phyloP scores from a whole-genome alignment of 2,329 filamentous ascomycete genomes.

The Alternaria brassicicola region DNA sequence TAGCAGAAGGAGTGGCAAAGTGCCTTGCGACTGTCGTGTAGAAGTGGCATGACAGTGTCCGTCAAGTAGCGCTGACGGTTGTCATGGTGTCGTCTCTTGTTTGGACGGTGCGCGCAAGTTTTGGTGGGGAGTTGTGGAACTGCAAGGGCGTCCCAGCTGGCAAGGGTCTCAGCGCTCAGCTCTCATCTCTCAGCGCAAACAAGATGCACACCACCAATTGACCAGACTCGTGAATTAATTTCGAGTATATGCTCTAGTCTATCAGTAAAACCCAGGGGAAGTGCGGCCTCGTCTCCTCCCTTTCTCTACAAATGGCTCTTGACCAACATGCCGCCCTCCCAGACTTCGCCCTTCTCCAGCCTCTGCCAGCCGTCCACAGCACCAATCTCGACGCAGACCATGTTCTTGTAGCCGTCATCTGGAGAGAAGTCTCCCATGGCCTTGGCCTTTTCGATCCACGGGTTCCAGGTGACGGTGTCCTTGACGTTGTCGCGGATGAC shows the following conservation, averaged over 20 bases:
- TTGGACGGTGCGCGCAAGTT: conserved; percentile 12
- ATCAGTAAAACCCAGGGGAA: not conserved
- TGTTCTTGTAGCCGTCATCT: conserved; percentile 87
- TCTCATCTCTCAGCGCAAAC: conserved; percentile 2
- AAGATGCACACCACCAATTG: not conserved
- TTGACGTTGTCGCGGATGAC: conserved; percentile 83
- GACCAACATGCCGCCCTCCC: conserved; percentile 67
- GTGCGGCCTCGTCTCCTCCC: not conserved
- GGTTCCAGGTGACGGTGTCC: conserved; percentile 96
- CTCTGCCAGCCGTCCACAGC: conserved; percentile 81
- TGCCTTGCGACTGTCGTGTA: conserved; percentile 16
- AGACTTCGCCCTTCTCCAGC: conserved; percentile 77
- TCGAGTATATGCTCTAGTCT: not conserved
- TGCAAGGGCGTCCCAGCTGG: conserved; percentile 20
- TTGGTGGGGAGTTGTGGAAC: conserved; percentile 21
- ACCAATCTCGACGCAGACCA: conserved; percentile 94
- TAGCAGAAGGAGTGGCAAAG: conserved; percentile 15
- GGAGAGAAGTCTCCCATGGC: conserved; percentile 86
- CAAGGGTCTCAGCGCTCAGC: conserved; percentile 2
- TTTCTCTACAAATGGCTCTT: conserved; percentile 48
- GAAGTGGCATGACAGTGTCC: conserved; percentile 21
- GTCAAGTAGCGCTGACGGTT: conserved; percentile 19
- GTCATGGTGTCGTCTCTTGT: conserved; percentile 31
- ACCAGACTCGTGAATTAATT: not conserved
- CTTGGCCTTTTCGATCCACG: conserved; percentile 84